Evolutionary conservation across 257 asterid species (phyloP).

Genomic region (Solanum tarapatanum): DNA sequence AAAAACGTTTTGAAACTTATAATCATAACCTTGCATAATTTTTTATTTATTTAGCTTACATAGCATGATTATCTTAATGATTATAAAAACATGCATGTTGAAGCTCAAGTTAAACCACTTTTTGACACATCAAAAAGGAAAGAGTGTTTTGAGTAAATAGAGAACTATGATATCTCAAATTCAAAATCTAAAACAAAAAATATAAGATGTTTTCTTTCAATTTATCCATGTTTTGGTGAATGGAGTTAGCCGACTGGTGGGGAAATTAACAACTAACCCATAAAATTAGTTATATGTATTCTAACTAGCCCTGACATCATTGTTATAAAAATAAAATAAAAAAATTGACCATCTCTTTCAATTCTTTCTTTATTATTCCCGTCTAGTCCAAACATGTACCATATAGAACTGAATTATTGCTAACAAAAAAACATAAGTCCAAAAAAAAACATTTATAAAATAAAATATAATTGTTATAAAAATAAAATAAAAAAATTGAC

Average conservation of each 20-base stretch:
- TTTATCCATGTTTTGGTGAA: neutral
- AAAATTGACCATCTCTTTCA: neutral
- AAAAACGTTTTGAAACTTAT: neutral
- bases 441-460: too few species aligned
- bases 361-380: neutral
- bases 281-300: neutral
- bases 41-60: neutral
- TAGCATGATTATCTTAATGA: neutral
- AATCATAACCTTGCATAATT: neutral
- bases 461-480: neutral
- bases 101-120: neutral
- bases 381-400: neutral
- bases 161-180: neutral
- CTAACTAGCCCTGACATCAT: neutral
- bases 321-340: neutral
- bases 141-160: accelerated
- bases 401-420: too few species aligned
- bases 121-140: neutral
- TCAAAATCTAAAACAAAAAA: neutral
- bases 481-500: neutral
- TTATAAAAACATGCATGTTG: neutral
- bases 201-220: neutral
- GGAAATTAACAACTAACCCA: neutral
- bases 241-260: neutral
- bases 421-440: too few species aligned